These are phyloP conservation scores for Aspergillus sojae DNA, from an alignment of 2,329 filamentous ascomycete species.

Conservation along the genomic window DNA sequence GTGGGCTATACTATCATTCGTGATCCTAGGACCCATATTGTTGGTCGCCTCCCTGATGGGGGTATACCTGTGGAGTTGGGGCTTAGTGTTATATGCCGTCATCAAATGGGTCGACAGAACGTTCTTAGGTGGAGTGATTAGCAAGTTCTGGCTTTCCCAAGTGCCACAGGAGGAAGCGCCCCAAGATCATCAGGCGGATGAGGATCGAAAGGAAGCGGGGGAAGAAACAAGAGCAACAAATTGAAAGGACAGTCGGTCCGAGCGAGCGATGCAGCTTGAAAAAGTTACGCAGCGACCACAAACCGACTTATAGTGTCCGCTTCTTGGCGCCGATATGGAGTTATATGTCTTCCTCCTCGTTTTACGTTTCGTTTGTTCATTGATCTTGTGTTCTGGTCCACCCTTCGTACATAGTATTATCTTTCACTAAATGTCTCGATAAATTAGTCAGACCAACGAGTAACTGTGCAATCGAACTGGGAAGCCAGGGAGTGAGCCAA, in stretches of 20 bases:
- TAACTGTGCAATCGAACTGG: too few relatives aligned
- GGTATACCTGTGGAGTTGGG: background rate
- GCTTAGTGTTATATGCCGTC: background rate
- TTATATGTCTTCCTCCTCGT: too few relatives aligned
- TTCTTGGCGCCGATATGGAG: too few relatives aligned
- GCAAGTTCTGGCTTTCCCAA: background rate
- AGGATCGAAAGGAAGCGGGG: background rate
- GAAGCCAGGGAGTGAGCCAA: too few relatives aligned
- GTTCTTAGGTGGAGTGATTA: background rate
- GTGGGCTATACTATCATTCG: conserved; percentile 33
- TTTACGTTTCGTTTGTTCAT: too few relatives aligned
- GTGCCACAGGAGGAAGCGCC: background rate
- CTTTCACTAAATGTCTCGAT: too few relatives aligned
- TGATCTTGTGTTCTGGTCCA: too few relatives aligned
- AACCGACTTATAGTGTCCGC: too few relatives aligned
- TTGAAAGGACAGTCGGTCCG: background rate
- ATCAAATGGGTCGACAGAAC: background rate
- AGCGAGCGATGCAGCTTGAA: too few relatives aligned
- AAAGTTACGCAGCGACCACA: too few relatives aligned
- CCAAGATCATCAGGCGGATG: background rate
- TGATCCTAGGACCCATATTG: conserved; percentile 35
- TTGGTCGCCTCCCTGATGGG: background rate
- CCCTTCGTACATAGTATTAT: too few relatives aligned
- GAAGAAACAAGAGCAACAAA: background rate
- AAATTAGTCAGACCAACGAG: too few relatives aligned